Evolutionary conservation across 768 basidiomycete species (phyloP).

Genomic region (Sporobolomyces phaffii): DNA sequence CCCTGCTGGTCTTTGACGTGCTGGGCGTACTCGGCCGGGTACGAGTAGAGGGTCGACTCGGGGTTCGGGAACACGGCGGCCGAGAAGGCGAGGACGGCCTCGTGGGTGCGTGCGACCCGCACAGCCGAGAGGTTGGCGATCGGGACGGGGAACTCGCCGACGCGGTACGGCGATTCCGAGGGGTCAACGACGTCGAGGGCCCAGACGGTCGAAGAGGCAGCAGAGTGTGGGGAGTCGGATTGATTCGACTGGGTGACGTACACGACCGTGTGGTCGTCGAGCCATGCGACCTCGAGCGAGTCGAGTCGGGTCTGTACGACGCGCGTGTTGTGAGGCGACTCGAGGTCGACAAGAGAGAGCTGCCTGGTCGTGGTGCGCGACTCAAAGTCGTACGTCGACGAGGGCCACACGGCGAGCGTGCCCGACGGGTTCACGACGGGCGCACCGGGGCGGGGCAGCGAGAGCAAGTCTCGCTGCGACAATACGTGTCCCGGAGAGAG

Average conservation of each 20-base stretch:
- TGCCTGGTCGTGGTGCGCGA: conserved; percentile 1
- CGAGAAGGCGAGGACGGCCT: conserved; percentile 80
- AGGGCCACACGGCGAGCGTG: conserved; percentile 33
- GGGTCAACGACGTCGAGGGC: background rate
- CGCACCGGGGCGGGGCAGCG: conserved; percentile 32
- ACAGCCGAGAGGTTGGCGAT: too few species aligned
- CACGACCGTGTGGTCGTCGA: conserved; percentile 36
- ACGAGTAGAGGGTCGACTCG: conserved; percentile 57
- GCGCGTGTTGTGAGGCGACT: background rate
- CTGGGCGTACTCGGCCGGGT: conserved; percentile 61
- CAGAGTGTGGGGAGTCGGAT: too few species aligned
- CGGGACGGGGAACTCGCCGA: conserved; percentile 37
- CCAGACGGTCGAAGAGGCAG: background rate
- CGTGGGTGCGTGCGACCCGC: too few species aligned
- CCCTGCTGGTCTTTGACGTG: conserved; percentile 58
- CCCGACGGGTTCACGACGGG: conserved; percentile 20
- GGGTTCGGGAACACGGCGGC: conserved; percentile 68
- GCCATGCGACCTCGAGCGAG: conserved; percentile 33
- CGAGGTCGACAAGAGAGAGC: conserved; percentile 26
- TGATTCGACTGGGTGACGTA: conserved; percentile 28
- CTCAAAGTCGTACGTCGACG: conserved; percentile 17
- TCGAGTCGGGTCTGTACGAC: too few species aligned
- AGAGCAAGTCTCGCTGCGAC: conserved; percentile 17
- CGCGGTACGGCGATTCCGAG: conserved; percentile 26
- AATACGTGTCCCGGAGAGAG: conserved; percentile 10